Conservation (phyloP, 169 alveolate genomes). For the Toxoplasma gondii region DNA sequence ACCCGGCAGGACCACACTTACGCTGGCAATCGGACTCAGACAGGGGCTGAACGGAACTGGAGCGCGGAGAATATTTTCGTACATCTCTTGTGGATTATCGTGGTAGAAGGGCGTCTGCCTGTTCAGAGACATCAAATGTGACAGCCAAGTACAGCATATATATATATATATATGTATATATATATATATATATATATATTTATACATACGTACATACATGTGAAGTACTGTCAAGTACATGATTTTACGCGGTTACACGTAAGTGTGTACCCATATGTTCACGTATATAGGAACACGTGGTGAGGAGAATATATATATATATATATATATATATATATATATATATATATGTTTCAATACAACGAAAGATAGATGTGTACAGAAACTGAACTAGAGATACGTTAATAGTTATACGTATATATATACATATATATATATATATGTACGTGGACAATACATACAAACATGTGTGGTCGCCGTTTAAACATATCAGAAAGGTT, state of each 20-base stretch:
- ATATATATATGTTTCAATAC: too few relatives aligned
- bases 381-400: neutral
- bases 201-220: neutral
- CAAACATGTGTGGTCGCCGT: too few relatives aligned
- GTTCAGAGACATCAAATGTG: neutral
- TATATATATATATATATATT: neutral
- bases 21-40: conserved; percentile 20
- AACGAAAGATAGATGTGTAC: too few relatives aligned
- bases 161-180: neutral
- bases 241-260: neutral
- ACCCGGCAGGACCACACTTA: neutral
- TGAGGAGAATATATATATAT: neutral
- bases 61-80: conserved; percentile 38
- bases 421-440: neutral
- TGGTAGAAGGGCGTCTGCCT: conserved; percentile 57
- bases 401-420: neutral
- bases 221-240: neutral
- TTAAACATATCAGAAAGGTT: too few relatives aligned
- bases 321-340: neutral
- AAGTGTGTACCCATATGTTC: neutral
- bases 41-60: neutral
- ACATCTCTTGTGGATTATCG: conserved; percentile 48
- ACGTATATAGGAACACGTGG: neutral
- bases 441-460: too few relatives aligned
- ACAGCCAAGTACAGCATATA: neutral